These are phyloP conservation scores for Barnettozyma pratensis DNA, from an alignment of 805 yeast species.

Conservation along the genomic window DNA sequence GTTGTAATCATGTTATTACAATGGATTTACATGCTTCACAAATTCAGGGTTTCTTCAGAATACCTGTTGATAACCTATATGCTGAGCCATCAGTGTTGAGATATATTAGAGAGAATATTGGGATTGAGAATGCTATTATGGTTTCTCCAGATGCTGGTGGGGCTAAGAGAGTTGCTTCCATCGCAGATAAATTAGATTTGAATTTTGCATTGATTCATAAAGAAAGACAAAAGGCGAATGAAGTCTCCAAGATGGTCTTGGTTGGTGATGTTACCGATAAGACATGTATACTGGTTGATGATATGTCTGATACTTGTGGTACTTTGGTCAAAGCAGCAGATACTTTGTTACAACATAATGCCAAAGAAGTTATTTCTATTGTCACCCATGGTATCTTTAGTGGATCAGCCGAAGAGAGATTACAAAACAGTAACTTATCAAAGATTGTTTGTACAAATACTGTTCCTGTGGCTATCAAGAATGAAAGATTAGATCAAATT, in stretches of 20 bases:
- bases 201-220: constrained; percentile 95
- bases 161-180: constrained; percentile 91
- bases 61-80: constrained; percentile 92
- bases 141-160: constrained; percentile 99
- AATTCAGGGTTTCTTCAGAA: constrained; percentile 93
- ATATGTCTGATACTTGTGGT: constrained; percentile 99
- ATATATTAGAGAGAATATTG: constrained; percentile 66
- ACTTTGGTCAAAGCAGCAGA: constrained; percentile 94
- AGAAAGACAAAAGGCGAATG: constrained; percentile 93
- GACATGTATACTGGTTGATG: constrained; percentile 85
- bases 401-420: constrained; percentile 72
- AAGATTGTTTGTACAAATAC: constrained; percentile 89
- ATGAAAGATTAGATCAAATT: constrained; percentile 62
- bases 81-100: constrained; percentile 90
- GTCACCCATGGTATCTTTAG: constrained; percentile 95
- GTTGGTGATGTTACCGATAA: constrained; percentile 91
- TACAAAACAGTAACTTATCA: constrained; percentile 61
- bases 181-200: constrained; percentile 88
- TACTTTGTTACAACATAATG: constrained; percentile 72
- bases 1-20: constrained; percentile 92
- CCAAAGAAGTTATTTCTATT: constrained; percentile 81
- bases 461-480: constrained; percentile 71
- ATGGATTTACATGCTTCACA: constrained; percentile 98
- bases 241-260: constrained; percentile 89
- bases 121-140: constrained; percentile 57